phyloP scores from a whole-genome alignment of 352 stramenopile genomes.

The Phytophthora cajani region DNA sequence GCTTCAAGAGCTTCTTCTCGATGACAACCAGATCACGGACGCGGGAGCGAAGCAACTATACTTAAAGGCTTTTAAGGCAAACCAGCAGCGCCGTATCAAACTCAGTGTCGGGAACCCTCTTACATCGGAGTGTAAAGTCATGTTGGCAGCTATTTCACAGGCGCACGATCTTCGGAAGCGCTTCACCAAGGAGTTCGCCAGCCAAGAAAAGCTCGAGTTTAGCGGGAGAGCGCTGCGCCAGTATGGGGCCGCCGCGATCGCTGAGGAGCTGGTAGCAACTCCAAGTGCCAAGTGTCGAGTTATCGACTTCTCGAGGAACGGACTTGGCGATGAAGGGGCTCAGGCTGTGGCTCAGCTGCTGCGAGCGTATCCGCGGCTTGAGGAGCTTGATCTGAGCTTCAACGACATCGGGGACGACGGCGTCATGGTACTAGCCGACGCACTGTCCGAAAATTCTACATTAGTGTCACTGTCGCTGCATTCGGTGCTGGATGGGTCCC shows the following conservation, averaged over 20 bases:
- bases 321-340: slow-evolving; percentile 65
- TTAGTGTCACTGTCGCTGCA: slow-evolving; percentile 57
- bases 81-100: slow-evolving; percentile 51
- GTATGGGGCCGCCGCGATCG: slow-evolving; percentile 56
- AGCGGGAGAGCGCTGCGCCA: slow-evolving; percentile 52
- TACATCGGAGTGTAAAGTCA: slow-evolving; percentile 57
- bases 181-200: slow-evolving; percentile 51
- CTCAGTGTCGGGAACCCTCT: slow-evolving; percentile 50
- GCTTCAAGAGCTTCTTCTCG: slow-evolving; percentile 56
- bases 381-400: slow-evolving; percentile 70
- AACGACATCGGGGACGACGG: slow-evolving; percentile 76
- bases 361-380: slow-evolving; percentile 36
- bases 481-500: slow-evolving; percentile 47
- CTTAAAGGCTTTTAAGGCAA: slow-evolving; percentile 52
- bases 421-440: slow-evolving; percentile 46
- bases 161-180: slow-evolving; percentile 62
- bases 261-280: slow-evolving; percentile 41
- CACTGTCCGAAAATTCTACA: slow-evolving; percentile 51
- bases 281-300: slow-evolving; percentile 31
- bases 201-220: slow-evolving; percentile 45
- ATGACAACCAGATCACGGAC: slow-evolving; percentile 63
- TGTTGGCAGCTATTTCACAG: slow-evolving; percentile 58
- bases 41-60: slow-evolving; percentile 53
- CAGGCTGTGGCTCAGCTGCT: slow-evolving; percentile 52
- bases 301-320: slow-evolving; percentile 62